These are phyloP conservation scores for Chrysanthemum makinoi DNA, from an alignment of 129 eudicot species.

Conservation along the genomic window DNA sequence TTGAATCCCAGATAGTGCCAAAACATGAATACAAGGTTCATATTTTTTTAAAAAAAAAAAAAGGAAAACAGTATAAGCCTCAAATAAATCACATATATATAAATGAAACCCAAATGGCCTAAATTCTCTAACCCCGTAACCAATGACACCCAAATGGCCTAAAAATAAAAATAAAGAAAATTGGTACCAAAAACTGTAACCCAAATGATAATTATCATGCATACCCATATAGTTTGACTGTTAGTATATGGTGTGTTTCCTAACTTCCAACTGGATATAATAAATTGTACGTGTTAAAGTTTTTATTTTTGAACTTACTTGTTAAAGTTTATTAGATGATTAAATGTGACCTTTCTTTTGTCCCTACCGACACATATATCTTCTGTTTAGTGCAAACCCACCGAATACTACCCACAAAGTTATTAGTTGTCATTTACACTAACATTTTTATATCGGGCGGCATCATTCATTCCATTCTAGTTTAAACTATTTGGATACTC, in stretches of 20 bases:
- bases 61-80: no score
- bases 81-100: no score
- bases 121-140: no score
- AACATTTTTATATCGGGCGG: slow-evolving; percentile 9
- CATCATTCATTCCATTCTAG: background rate
- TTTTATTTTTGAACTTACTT: background rate
- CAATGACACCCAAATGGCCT: no score
- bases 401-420: background rate
- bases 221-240: background rate
- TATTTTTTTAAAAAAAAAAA: no score
- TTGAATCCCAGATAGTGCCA: no score
- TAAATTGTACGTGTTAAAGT: background rate
- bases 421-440: background rate
- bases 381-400: background rate
- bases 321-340: background rate
- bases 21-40: no score
- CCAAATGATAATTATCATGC: no score
- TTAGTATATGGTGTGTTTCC: background rate
- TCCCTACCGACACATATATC: slow-evolving; percentile 6
- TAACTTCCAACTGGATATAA: slow-evolving; percentile 1
- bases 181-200: no score
- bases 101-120: no score
- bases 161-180: no score
- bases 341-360: background rate
- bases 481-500: no score